Base-by-base conservation (phyloP, 192 early-diverging fungal species). In the Coemansia sp. region DNA sequence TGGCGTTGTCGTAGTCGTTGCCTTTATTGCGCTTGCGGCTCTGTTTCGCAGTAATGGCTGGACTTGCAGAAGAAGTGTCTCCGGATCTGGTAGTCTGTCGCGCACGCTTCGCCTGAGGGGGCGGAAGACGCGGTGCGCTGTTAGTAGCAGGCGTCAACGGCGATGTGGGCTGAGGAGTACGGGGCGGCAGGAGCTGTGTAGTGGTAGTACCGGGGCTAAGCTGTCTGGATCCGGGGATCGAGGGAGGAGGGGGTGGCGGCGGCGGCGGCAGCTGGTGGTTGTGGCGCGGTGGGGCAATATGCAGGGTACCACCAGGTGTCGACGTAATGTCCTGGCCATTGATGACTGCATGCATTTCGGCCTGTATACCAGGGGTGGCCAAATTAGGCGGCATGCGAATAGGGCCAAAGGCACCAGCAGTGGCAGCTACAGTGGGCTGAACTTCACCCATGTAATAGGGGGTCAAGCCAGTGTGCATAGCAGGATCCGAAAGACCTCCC, bases 391-490 rank as follows among this genome's bases (percentile, higher is more conserved):
- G 57, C 62, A 68, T 14, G 19, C 61, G 66, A 12, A 59, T 56
- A 15, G 35, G 22, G 6, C 63, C 68, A 25, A 67, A 39, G 7
- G 42, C 53, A 8, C 37, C 42, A 1, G 71, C n/a, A n/a, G n/a
- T n/a, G n/a, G n/a, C 22, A 1, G 70, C 40, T 4, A 61, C 60
- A 11, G 40, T 51, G 9, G 79, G 62, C 27, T 70, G 65, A 3
- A 59, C 22, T 43, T 82, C 73, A 45, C 73, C 73, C 0, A 59
- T 36, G 27, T 76, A 59, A 32, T 65, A 82, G 35, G 79, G 79
- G 25, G 79, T 82, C 51, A 82, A 60, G 12, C 79, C 79, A 3
- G 79, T 73, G 59, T 76, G 79, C 65, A 80, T 25, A 15, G 45
- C 22, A 9, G 79, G 70, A 22, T 70, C 79, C 3, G 79, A 58